These are phyloP conservation scores for Globisporangium uncinulatum DNA, from an alignment of 352 stramenopile genomes.

Conservation along the genomic window DNA sequence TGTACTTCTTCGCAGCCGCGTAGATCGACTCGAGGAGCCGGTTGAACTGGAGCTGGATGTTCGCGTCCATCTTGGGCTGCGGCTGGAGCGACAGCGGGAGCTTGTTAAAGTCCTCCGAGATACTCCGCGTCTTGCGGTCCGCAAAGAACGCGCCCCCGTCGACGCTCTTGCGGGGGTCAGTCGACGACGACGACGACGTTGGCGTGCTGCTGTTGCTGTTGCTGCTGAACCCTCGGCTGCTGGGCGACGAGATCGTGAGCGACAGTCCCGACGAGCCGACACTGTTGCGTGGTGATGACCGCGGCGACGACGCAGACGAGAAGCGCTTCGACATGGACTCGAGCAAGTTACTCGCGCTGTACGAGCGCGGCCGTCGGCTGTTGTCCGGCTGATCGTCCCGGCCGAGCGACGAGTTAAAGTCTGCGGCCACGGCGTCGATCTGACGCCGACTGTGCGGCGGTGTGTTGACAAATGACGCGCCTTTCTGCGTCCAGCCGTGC, in stretches of 20 bases:
- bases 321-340: slow-evolving; percentile 82
- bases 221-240: slow-evolving; percentile 50
- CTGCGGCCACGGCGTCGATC: slow-evolving; percentile 81
- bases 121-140: slow-evolving; percentile 64
- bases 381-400: slow-evolving; percentile 51
- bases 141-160: slow-evolving; percentile 40
- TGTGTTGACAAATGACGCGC: slow-evolving; percentile 82
- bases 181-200: slow-evolving; percentile 18
- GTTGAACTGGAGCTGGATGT: slow-evolving; percentile 82
- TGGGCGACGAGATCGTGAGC: slow-evolving; percentile 78
- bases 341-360: slow-evolving; percentile 80
- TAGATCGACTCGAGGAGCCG: slow-evolving; percentile 82
- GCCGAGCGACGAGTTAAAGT: slow-evolving; percentile 83
- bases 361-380: slow-evolving; percentile 58
- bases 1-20: slow-evolving; percentile 80
- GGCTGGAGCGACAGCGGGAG: slow-evolving; percentile 24
- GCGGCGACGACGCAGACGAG: slow-evolving; percentile 43
- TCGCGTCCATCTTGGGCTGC: slow-evolving; percentile 81
- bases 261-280: slow-evolving; percentile 23
- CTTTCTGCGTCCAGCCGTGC: slow-evolving; percentile 82
- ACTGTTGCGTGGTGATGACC: slow-evolving; percentile 43
- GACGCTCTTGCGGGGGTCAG: slow-evolving; percentile 35
- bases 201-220: slow-evolving; percentile 62
- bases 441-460: slow-evolving; percentile 80
- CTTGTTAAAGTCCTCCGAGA: slow-evolving; percentile 77